Evolutionary conservation across 768 basidiomycete species (phyloP).

Genomic region (Lentinula lateritia): DNA sequence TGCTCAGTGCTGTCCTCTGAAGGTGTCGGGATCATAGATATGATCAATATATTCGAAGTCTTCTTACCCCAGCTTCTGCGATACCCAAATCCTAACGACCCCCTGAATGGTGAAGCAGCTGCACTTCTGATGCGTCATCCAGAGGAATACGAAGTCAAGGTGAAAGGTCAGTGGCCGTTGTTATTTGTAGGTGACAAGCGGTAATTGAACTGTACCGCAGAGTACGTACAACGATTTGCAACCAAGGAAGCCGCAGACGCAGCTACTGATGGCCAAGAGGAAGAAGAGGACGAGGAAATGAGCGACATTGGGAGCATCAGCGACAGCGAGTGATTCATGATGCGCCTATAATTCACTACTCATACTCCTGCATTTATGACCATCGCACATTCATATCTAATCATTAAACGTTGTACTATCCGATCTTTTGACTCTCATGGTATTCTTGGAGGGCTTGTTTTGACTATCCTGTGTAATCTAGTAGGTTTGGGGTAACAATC

Average conservation of each 20-base stretch:
- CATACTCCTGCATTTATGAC: not conserved
- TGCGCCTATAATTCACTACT: not conserved
- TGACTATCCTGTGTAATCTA: constrained; percentile 5
- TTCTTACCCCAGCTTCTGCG: constrained; percentile 96
- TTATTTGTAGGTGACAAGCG: not conserved
- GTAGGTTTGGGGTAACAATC: not conserved
- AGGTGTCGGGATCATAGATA: constrained; percentile 48
- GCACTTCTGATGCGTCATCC: constrained; percentile 96
- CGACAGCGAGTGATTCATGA: constrained; percentile 47
- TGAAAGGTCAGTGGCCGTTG: constrained; percentile 60
- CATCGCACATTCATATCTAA: not conserved
- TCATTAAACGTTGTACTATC: not conserved
- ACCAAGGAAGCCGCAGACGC: constrained; percentile 87
- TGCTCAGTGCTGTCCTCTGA: no score
- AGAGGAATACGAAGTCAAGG: constrained; percentile 90
- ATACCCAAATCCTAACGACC: constrained; percentile 98
- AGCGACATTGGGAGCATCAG: constrained; percentile 82
- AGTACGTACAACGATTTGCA: constrained; percentile 94
- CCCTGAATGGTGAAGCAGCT: constrained; percentile 96
- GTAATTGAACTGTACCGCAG: constrained; percentile 30
- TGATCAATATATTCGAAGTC: constrained; percentile 99
- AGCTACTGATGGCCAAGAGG: constrained; percentile 53
- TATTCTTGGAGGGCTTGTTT: not conserved
- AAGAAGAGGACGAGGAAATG: constrained; percentile 80
- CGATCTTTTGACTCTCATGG: not conserved